Percentiles rank a stretch among this genome's conserved stretches.
phyloP scores from a whole-genome alignment of 2,329 filamentous ascomycete genomes.

The Trichoderma afroharzianum region DNA sequence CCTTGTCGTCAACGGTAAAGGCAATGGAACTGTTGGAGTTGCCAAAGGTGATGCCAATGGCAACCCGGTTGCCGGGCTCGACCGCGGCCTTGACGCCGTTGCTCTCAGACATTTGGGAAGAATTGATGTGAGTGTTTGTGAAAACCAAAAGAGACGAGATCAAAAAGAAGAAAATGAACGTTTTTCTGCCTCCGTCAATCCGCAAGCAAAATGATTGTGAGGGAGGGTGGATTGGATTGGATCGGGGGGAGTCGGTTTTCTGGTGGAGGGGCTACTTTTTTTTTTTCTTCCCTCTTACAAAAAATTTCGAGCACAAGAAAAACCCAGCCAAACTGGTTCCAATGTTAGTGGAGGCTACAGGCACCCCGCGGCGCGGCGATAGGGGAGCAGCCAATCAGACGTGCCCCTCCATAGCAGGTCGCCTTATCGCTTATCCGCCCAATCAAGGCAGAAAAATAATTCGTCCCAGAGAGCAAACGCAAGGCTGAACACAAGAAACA shows the following conservation, averaged over 20 bases:
- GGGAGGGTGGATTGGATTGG: background rate
- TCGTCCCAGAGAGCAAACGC: background rate
- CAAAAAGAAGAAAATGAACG: background rate
- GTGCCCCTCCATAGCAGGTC: background rate
- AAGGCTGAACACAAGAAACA: slow-evolving; percentile 7
- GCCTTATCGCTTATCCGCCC: slow-evolving; percentile 6
- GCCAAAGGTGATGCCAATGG: slow-evolving; percentile 95
- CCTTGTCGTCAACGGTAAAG: slow-evolving; percentile 87
- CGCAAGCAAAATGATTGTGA: background rate
- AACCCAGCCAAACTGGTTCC: background rate
- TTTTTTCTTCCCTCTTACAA: slow-evolving; percentile 7
- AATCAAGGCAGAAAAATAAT: slow-evolving; percentile 5
- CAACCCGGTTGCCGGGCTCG: slow-evolving; percentile 58
- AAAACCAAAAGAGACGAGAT: background rate
- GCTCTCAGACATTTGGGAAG: slow-evolving; percentile 45
- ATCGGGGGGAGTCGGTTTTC: background rate
- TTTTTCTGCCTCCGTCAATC: background rate
- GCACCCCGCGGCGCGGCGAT: background rate
- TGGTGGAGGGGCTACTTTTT: slow-evolving; percentile 11
- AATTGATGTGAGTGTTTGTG: background rate
- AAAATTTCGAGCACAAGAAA: slow-evolving; percentile 11
- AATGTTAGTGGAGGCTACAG: background rate
- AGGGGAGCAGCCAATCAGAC: background rate
- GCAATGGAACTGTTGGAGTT: slow-evolving; percentile 99
- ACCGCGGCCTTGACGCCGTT: slow-evolving; percentile 41